These are phyloP conservation scores for Neonectria hederae DNA, from an alignment of 2,329 filamentous ascomycete species.

Conservation along the genomic window DNA sequence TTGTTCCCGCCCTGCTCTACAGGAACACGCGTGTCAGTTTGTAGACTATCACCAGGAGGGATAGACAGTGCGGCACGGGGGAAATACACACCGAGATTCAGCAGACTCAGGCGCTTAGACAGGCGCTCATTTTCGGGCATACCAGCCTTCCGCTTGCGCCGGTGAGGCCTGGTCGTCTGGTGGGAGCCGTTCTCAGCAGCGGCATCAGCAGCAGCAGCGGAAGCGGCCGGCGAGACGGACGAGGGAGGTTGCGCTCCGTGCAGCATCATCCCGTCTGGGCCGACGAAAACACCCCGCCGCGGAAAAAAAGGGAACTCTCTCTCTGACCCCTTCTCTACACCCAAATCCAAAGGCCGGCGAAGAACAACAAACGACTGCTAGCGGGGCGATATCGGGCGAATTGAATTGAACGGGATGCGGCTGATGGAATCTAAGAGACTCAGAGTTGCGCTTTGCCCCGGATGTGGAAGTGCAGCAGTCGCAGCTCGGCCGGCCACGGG, in stretches of 20 bases:
- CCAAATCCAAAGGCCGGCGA: slow-evolving; percentile 4
- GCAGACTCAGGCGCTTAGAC: slow-evolving; percentile 82
- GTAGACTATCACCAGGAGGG: background rate
- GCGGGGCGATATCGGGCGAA: slow-evolving; percentile 3
- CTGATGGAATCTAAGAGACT: slow-evolving; percentile 9
- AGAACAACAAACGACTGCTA: background rate
- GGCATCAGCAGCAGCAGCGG: slow-evolving; percentile 14
- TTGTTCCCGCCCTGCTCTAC: slow-evolving; percentile 70
- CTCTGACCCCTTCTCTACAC: slow-evolving; percentile 15
- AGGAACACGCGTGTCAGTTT: slow-evolving; percentile 18
- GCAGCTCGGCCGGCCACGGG: slow-evolving; percentile 40
- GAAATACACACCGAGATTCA: slow-evolving; percentile 76
- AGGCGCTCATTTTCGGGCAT: slow-evolving; percentile 75
- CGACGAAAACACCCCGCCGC: slow-evolving; percentile 22
- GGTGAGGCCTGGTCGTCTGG: slow-evolving; percentile 33
- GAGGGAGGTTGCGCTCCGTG: slow-evolving; percentile 48
- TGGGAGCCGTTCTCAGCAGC: slow-evolving; percentile 21
- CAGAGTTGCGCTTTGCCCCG: slow-evolving; percentile 15
- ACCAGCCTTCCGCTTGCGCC: slow-evolving; percentile 69
- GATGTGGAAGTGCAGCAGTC: slow-evolving; percentile 31
- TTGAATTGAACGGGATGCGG: slow-evolving; percentile 9
- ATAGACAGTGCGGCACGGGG: background rate
- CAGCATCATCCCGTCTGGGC: slow-evolving; percentile 46
- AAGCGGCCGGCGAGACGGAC: slow-evolving; percentile 30
- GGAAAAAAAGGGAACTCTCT: slow-evolving; percentile 9